Evolutionary conservation across 768 basidiomycete species (phyloP).

Genomic region (Collybiopsis luxurians): DNA sequence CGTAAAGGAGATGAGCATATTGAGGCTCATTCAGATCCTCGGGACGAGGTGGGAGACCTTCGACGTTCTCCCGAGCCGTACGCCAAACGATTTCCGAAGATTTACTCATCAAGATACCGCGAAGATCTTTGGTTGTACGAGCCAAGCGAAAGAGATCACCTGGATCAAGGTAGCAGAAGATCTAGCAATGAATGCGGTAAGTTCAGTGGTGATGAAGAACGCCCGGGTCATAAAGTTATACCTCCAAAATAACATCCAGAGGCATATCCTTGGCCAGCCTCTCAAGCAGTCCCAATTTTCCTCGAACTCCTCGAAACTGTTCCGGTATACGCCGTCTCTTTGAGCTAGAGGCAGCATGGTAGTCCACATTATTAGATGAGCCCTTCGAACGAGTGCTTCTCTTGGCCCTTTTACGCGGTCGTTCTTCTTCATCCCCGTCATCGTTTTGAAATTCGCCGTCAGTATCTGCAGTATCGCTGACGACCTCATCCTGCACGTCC

Average conservation of each 20-base stretch:
- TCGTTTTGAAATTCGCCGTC: not conserved
- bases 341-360: not conserved
- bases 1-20: slow-evolving; percentile 51
- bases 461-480: too few species aligned
- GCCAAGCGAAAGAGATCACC: slow-evolving; percentile 48
- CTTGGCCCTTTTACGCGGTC: too few species aligned
- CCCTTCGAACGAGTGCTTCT: not conserved
- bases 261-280: slow-evolving; percentile 1
- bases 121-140: slow-evolving; percentile 47
- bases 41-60: slow-evolving; percentile 45
- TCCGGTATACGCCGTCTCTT: not conserved
- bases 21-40: slow-evolving; percentile 46
- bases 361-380: not conserved
- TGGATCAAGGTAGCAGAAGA: slow-evolving; percentile 43
- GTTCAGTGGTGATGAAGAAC: too few species aligned
- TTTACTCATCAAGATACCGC: slow-evolving; percentile 42
- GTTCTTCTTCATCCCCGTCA: too few species aligned
- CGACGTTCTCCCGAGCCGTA: slow-evolving; percentile 36
- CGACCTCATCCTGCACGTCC: not conserved
- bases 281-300: slow-evolving; percentile 3
- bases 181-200: too few species aligned
- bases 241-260: slow-evolving; percentile 4
- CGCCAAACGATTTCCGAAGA: slow-evolving; percentile 49
- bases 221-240: not conserved
- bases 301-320: slow-evolving; percentile 1